Evolutionary conservation across 768 basidiomycete genomes (phyloP).

Genomic region (Daedalea quercina): DNA sequence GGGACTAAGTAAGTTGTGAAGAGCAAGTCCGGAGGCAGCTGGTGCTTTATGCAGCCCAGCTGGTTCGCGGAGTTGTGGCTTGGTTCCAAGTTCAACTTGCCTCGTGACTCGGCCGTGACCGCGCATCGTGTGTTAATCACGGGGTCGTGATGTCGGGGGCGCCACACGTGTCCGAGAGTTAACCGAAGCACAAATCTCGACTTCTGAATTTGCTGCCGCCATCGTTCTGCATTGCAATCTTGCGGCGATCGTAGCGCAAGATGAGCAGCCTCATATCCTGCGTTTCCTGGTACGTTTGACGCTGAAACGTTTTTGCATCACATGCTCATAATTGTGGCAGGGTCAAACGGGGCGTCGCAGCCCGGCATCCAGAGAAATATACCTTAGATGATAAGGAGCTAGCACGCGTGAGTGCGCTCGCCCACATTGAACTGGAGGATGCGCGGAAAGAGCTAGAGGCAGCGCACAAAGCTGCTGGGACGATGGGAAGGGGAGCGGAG

Average conservation of each 20-base stretch:
- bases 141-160: background rate
- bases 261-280: conserved; percentile 78
- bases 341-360: conserved; percentile 78
- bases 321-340: conserved; percentile 21
- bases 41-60: no score
- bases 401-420: conserved; percentile 81
- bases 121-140: background rate
- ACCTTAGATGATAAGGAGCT: conserved; percentile 87
- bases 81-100: conserved; percentile 1
- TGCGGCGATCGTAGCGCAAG: background rate
- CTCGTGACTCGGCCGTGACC: background rate
- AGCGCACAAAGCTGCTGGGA: conserved; percentile 67
- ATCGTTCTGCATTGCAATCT: background rate
- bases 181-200: background rate
- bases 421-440: conserved; percentile 84
- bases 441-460: conserved; percentile 80
- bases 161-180: no score
- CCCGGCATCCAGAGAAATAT: conserved; percentile 77
- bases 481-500: conserved; percentile 63
- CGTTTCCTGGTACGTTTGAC: conserved; percentile 43
- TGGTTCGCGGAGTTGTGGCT: no score
- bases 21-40: no score
- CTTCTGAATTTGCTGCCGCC: background rate
- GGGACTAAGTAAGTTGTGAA: no score
- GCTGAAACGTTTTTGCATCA: background rate